Conservation (phyloP, 768 basidiomycete genomes). For the Termitomyces sp. region DNA sequence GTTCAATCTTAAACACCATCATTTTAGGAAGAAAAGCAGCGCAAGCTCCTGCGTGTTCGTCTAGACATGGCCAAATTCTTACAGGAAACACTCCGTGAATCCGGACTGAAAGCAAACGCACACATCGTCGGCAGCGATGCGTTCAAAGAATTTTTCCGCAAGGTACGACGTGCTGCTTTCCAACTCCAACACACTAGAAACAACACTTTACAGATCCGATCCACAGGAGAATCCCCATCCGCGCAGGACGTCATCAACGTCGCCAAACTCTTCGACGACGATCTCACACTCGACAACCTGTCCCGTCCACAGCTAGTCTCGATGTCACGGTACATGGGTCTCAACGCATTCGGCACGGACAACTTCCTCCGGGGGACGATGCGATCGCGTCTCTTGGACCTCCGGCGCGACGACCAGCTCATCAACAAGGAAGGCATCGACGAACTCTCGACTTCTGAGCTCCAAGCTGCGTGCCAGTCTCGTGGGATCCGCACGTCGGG, state of each 20-base stretch:
- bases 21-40: slow-evolving; percentile 90
- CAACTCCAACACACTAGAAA: background rate
- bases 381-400: slow-evolving; percentile 71
- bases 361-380: slow-evolving; percentile 95
- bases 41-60: slow-evolving; percentile 90
- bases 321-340: slow-evolving; percentile 96
- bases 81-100: slow-evolving; percentile 94
- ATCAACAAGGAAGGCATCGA: slow-evolving; percentile 90
- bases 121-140: slow-evolving; percentile 93
- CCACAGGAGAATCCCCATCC: slow-evolving; percentile 92
- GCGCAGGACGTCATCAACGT: slow-evolving; percentile 87
- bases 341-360: slow-evolving; percentile 98
- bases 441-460: slow-evolving; percentile 83
- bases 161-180: slow-evolving; percentile 42
- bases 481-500: slow-evolving; percentile 90
- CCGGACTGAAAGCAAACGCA: slow-evolving; percentile 85
- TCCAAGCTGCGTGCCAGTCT: slow-evolving; percentile 90
- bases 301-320: slow-evolving; percentile 97
- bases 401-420: slow-evolving; percentile 90
- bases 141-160: slow-evolving; percentile 99
- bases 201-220: slow-evolving; percentile 57
- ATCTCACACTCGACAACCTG: slow-evolving; percentile 95
- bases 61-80: slow-evolving; percentile 99
- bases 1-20: background rate
- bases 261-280: slow-evolving; percentile 95